A percentile compares a stretch with the other conserved stretches of the same genome.
Conservation (phyloP, 1,284 basidiomycete species). For the Pholiota adiposa region DNA sequence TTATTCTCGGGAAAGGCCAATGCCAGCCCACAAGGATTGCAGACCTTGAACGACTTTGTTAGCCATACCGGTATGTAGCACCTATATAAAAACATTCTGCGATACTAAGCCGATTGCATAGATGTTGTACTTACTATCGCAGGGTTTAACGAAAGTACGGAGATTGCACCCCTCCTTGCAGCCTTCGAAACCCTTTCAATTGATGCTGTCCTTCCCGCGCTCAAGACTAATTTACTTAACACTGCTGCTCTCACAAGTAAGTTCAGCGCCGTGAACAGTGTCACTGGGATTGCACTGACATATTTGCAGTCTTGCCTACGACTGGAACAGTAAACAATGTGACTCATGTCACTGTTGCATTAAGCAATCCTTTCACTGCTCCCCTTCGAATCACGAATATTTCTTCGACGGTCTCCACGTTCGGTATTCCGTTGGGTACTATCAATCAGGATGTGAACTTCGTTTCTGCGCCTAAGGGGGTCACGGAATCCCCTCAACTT, state of each 20-base stretch:
- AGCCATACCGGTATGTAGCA: conserved; percentile 48
- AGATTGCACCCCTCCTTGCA: conserved; percentile 59
- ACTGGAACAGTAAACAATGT: conserved; percentile 71
- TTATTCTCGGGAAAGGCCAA: conserved; percentile 52
- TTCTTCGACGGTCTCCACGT: conserved; percentile 65
- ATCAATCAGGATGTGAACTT: conserved; percentile 66
- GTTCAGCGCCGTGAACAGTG: too few species aligned
- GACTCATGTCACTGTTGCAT: conserved; percentile 66
- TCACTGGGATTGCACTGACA: not conserved
- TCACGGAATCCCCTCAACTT: conserved; percentile 62
- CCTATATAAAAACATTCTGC: not conserved
- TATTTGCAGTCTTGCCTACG: conserved; percentile 58
- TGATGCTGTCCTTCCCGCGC: conserved; percentile 63
- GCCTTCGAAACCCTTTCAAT: conserved; percentile 70
- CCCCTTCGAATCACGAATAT: conserved; percentile 65
- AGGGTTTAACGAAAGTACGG: conserved; percentile 67
- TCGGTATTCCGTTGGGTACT: conserved; percentile 67
- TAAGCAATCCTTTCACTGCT: conserved; percentile 75
- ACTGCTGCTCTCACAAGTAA: conserved; percentile 58
- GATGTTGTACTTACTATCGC: conserved; percentile 58
- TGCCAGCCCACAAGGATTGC: conserved; percentile 58
- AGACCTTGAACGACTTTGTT: conserved; percentile 75
- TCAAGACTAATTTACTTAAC: conserved; percentile 61
- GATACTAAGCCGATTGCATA: conserved; percentile 22
- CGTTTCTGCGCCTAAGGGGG: conserved; percentile 54